Base-by-base conservation (phyloP, 164 flowering plant species). In the Stephania yunnanensis region DNA sequence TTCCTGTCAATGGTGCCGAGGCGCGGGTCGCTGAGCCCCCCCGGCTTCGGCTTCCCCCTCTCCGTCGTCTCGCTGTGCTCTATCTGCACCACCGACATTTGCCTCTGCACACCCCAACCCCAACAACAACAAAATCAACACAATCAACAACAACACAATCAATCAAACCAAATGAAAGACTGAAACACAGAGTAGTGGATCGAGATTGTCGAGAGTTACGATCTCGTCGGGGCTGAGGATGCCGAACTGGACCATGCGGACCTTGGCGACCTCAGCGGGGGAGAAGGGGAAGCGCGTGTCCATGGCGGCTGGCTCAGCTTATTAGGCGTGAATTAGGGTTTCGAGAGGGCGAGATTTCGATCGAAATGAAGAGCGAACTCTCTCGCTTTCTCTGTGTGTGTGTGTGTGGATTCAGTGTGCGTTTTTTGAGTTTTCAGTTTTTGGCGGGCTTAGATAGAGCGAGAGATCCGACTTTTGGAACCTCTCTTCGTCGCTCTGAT, bases 1-100 rank as follows among this genome's bases (percentile, higher is more conserved):
- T 94, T 96, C 71, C 99, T 83, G 70, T 94, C 97, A 74, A 94
- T 94, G 0, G 99, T 96, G 8, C 99, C 99, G 0, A 96, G 88
- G 29, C 97, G 79, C 4, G 93, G 89, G 70, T 96, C 99, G 31
- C 99, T 94, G 52, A 96, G 74, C 0, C 99, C 99, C 0, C 82
- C 93, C 0, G 81, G 78, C 88, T 96, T 96, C 63, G 99, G 99
- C 83, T 94, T 96, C 15, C 99, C 99, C 68, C 92, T 84, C 86
- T 94, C 97, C 45, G 90, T 96, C 17, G 98, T 96, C 86, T 96
- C 98, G 67, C 98, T 73, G 75, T 91, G 95, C 88, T 92, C 95
- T 55, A 96, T 87, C 78, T 94, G 97, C 69, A 92, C 90, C 29
- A 94, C 99, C 0, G 99, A 94, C 99, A 94, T 96, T 89, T 94